A percentile compares a stretch with the other conserved stretches of the same genome.
Conservation (phyloP, 768 basidiomycete species). For the Lactarius trivialis region DNA sequence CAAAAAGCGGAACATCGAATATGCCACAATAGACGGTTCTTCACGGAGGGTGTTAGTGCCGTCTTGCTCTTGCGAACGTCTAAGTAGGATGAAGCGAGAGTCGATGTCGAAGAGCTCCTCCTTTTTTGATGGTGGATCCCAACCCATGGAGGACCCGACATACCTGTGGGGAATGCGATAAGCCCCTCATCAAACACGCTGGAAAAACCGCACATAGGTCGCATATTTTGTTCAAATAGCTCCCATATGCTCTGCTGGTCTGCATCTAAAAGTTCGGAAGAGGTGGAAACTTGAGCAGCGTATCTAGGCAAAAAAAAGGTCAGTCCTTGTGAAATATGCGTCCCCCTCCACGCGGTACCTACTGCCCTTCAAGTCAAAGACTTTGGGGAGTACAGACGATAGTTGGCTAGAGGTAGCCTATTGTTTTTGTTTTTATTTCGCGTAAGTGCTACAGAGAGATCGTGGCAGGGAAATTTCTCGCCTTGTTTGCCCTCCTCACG, state of each 20-base stretch:
- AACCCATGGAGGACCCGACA: conserved; percentile 53
- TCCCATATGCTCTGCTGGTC: conserved; percentile 13
- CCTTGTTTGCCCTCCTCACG: conserved; percentile 21
- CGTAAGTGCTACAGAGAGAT: neutral
- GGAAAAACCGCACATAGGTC: conserved; percentile 7
- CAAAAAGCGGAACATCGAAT: conserved; percentile 69
- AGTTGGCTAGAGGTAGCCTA: conserved; percentile 18
- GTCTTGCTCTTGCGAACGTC: neutral
- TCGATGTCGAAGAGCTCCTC: conserved; percentile 52
- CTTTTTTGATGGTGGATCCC: conserved; percentile 50
- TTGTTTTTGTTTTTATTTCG: neutral
- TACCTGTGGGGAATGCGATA: conserved; percentile 37
- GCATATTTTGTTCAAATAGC: conserved; percentile 21
- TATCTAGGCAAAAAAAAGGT: conserved; percentile 2
- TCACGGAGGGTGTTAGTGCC: conserved; percentile 17
- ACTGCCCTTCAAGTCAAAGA: neutral
- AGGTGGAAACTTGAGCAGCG: conserved; percentile 3
- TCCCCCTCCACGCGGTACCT: neutral
- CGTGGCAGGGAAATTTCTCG: neutral
- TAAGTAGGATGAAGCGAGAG: conserved; percentile 55
- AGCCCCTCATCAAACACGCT: conserved; percentile 27
- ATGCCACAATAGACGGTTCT: conserved; percentile 31
- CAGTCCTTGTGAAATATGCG: neutral
- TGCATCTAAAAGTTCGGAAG: conserved; percentile 11
- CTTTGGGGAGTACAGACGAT: neutral